These are phyloP conservation scores for Penicillium fimorum DNA, from an alignment of 495 filamentous ascomycete genomes.

Conservation along the genomic window DNA sequence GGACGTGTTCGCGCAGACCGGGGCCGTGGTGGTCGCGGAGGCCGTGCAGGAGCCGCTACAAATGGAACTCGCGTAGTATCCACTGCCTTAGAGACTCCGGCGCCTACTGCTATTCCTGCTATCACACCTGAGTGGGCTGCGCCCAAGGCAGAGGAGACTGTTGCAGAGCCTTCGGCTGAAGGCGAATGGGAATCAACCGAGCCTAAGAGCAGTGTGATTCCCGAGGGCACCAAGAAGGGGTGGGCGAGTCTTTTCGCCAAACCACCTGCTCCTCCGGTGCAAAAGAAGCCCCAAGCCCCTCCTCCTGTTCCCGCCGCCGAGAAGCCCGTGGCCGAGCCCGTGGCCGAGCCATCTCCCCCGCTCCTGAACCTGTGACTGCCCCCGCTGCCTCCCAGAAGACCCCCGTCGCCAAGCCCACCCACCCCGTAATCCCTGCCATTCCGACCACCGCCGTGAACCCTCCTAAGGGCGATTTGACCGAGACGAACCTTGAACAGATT, in stretches of 20 bases:
- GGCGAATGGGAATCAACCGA: constrained; percentile 33
- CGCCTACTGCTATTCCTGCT: constrained; percentile 29
- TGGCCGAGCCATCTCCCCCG: constrained; percentile 23
- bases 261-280: constrained; percentile 40
- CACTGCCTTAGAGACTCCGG: constrained; percentile 28
- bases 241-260: constrained; percentile 64
- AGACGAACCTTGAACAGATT: constrained; percentile 86
- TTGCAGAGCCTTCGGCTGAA: constrained; percentile 31
- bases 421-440: constrained; percentile 37
- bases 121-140: constrained; percentile 46
- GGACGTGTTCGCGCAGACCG: constrained; percentile 72
- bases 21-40: constrained; percentile 73
- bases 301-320: constrained; percentile 30
- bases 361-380: constrained; percentile 32
- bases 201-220: constrained; percentile 42
- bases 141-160: constrained; percentile 25
- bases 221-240: constrained; percentile 55
- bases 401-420: constrained; percentile 29
- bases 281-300: constrained; percentile 33
- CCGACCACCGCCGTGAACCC: constrained; percentile 59
- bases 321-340: constrained; percentile 32
- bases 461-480: constrained; percentile 82
- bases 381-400: constrained; percentile 32
- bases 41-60: constrained; percentile 52
- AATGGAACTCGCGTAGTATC: constrained; percentile 51